Evolutionary conservation across 441 rosid genomes (phyloP).

Genomic region (Francoa sonchifolia): DNA sequence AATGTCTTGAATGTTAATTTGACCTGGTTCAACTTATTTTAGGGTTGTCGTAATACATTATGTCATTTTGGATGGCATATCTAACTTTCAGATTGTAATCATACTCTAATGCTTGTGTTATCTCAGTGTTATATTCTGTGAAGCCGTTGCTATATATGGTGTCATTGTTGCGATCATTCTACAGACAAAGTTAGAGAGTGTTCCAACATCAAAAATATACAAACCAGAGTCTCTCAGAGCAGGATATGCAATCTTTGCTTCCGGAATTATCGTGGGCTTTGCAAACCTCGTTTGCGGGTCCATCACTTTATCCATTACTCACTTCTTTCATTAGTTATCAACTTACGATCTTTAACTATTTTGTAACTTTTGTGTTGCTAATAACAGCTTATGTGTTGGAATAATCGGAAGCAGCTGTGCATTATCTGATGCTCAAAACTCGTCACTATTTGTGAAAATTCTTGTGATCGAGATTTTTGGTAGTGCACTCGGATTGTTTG

Average conservation of each 20-base stretch:
- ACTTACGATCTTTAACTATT: background rate
- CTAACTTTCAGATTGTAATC: conserved; percentile 5
- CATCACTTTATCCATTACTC: conserved; percentile 19
- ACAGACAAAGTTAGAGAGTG: conserved; percentile 93
- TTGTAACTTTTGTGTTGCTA: conserved; percentile 3
- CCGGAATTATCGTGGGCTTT: conserved; percentile 93
- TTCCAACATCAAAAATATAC: conserved; percentile 47
- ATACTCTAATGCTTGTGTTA: conserved; percentile 10
- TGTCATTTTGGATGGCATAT: too few relatives aligned
- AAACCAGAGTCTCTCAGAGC: conserved; percentile 88
- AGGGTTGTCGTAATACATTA: too few relatives aligned
- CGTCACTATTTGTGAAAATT: conserved; percentile 89
- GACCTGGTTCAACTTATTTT: background rate
- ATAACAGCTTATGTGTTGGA: conserved; percentile 77
- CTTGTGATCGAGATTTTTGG: conserved; percentile 97
- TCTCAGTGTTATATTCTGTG: conserved; percentile 90
- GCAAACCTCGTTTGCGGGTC: conserved; percentile 98
- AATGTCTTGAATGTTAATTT: conserved; percentile 2
- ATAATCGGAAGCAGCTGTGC: conserved; percentile 98
- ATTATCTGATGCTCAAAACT: conserved; percentile 92
- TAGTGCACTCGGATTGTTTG: conserved; percentile 93
- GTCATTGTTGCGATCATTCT: conserved; percentile 90
- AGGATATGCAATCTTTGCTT: conserved; percentile 92
- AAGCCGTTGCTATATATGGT: conserved; percentile 97
- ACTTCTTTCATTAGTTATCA: background rate